These are phyloP conservation scores for Vitis riparia DNA, from an alignment of 164 flowering plant species.

Conservation along the genomic window DNA sequence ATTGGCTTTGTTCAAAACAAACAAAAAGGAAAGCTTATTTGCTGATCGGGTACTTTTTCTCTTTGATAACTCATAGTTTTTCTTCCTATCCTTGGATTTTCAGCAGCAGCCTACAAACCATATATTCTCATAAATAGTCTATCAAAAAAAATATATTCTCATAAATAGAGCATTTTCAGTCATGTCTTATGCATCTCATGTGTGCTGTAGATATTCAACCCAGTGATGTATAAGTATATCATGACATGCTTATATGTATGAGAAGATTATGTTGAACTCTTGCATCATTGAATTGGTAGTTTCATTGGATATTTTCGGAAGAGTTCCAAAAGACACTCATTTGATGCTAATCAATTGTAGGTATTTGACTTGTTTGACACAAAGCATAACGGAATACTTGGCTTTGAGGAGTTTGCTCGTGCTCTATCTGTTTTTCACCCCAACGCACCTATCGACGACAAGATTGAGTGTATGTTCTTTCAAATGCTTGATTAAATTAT, in stretches of 20 bases:
- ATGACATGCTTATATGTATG: neutral
- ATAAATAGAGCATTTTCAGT: neutral
- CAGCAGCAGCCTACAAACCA: no score
- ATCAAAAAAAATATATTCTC: no score
- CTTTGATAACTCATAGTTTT: neutral
- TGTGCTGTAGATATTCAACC: neutral
- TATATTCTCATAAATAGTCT: neutral
- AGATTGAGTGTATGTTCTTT: constrained; percentile 64
- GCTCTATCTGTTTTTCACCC: constrained; percentile 87
- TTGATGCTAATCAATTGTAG: constrained; percentile 28
- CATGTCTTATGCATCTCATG: neutral
- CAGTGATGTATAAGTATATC: neutral
- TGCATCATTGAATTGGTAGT: neutral
- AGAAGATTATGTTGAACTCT: neutral
- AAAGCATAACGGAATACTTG: constrained; percentile 78
- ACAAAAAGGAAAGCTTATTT: constrained; percentile 83
- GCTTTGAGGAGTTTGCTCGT: constrained; percentile 86
- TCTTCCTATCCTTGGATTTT: neutral
- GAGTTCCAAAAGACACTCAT: neutral
- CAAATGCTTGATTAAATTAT: neutral
- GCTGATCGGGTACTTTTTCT: constrained; percentile 70
- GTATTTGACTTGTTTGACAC: constrained; percentile 86
- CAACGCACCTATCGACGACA: constrained; percentile 74
- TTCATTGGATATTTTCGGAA: neutral
- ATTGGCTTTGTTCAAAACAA: constrained; percentile 84